phyloP scores from a whole-genome alignment of 179 eudicot species.

The Silene noctiflora region DNA sequence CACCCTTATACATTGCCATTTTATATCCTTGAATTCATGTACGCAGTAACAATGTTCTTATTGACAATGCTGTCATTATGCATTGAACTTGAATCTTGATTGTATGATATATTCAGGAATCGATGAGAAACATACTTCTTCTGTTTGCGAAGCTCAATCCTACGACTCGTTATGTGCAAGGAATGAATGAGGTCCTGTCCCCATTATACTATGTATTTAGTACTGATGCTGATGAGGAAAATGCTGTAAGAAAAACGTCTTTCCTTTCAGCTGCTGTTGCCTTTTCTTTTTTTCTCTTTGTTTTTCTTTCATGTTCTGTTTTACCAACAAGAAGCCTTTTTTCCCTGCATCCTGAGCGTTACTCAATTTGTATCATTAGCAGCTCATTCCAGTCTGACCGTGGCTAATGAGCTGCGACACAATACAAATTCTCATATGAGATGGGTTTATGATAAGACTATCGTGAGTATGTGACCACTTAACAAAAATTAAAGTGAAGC shows the following conservation, averaged over 20 bases:
- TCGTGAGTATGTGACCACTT: no score
- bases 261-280: neutral
- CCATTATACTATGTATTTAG: constrained; percentile 58
- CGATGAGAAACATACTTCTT: constrained; percentile 70
- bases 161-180: constrained; percentile 68
- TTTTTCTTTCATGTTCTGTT: neutral
- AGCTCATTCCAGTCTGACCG: no score
- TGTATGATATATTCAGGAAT: constrained; percentile 39
- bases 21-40: neutral
- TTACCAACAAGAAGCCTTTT: neutral
- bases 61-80: neutral
- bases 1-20: neutral
- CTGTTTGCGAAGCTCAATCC: constrained; percentile 74
- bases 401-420: no score
- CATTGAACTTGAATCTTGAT: neutral
- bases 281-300: neutral
- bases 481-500: no score
- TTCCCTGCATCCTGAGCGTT: neutral
- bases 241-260: constrained; percentile 40
- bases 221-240: constrained; percentile 50
- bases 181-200: constrained; percentile 80
- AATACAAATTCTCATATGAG: no score
- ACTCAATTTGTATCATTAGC: no score
- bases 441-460: no score
- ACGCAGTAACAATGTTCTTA: neutral